Evolutionary conservation across 2,329 filamentous ascomycete species (phyloP).

Genomic region (Epichloe sibirici): DNA sequence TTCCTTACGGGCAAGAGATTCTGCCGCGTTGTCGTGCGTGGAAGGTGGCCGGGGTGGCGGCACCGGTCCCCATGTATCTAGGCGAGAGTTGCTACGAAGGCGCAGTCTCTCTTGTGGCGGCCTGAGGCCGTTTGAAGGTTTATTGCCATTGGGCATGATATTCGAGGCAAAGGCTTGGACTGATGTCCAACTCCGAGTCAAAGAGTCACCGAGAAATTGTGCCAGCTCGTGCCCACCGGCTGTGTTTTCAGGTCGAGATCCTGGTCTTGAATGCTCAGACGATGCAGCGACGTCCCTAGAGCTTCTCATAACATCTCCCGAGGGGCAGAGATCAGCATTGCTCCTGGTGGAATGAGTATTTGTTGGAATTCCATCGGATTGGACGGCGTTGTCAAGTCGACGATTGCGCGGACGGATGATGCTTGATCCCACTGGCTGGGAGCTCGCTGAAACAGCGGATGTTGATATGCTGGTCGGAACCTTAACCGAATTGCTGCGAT

Average conservation of each 20-base stretch:
- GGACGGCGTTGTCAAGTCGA: constrained; percentile 25
- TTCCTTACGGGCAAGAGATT: constrained; percentile 40
- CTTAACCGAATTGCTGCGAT: constrained; percentile 18
- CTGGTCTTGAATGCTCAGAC: constrained; percentile 6
- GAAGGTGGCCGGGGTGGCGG: constrained; percentile 28
- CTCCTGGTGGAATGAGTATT: background rate
- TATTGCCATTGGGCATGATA: constrained; percentile 19
- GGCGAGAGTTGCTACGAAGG: constrained; percentile 10
- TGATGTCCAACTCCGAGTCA: constrained; percentile 42
- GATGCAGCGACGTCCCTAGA: background rate
- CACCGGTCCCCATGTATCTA: constrained; percentile 36
- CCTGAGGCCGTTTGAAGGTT: constrained; percentile 3
- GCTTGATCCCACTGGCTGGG: constrained; percentile 27
- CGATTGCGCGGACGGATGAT: constrained; percentile 39
- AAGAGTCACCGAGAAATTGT: constrained; percentile 37
- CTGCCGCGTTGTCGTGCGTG: constrained; percentile 39
- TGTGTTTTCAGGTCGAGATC: constrained; percentile 14
- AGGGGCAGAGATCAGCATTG: background rate
- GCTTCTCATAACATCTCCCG: background rate
- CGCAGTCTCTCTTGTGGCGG: background rate
- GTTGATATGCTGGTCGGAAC: constrained; percentile 30
- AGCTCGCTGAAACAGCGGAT: constrained; percentile 31
- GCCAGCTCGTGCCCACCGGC: constrained; percentile 25
- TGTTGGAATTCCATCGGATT: constrained; percentile 15
- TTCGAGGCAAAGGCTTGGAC: constrained; percentile 42